Base-by-base conservation (phyloP, 2,329 filamentous ascomycete species). In the Intubia oerlemansii region DNA sequence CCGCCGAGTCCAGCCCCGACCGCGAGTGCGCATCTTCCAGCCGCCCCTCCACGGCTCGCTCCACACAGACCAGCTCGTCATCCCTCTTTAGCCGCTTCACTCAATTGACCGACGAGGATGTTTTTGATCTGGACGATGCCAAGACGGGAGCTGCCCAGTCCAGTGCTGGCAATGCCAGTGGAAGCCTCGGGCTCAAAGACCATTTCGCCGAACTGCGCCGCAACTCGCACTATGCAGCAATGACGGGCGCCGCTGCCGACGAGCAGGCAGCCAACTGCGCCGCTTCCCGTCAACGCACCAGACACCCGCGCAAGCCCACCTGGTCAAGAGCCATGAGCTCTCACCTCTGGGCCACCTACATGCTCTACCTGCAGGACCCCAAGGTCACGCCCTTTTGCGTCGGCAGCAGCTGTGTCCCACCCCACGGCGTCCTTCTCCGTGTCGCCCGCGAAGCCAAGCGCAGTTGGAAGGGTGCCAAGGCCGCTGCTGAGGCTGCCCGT, bases 251-350 rank as follows among this genome's bases (percentile, higher is more conserved):
- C n/a, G 8, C 19, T n/a, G 19, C 8, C 19, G 19, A 21, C 8
- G 19, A 21, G 19, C 19, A 21, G 19, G 19, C 5, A 15, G 12
- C 19, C 27, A 20, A 7, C 22, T 20, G 17, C 18, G 24, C 10
- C 23, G 22, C 11, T 11, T n/a, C 8, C 8, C 19, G 19, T n/a
- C n/a, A 8, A 21, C 8, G 8, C 8, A 8, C 19, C 19, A 21
- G 8, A 21, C 19, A 21, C 8, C 19, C 12, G 19, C 51, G 62
- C 33, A 66, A 60, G 42, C 62, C 62, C 1, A 59, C 57, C 0
- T 75, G 70, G 70, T 72, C 67, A 5, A 62, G 61, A 35, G 57
- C 64, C 12, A 73, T 75, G 66, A 67, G 56, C 47, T 52, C 62
- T 10, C 70, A 76, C 39, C 47, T 76, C 8, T 76, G 70, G 70